Conservation (phyloP, 1,284 basidiomycete genomes). For the Malassezia restricta region DNA sequence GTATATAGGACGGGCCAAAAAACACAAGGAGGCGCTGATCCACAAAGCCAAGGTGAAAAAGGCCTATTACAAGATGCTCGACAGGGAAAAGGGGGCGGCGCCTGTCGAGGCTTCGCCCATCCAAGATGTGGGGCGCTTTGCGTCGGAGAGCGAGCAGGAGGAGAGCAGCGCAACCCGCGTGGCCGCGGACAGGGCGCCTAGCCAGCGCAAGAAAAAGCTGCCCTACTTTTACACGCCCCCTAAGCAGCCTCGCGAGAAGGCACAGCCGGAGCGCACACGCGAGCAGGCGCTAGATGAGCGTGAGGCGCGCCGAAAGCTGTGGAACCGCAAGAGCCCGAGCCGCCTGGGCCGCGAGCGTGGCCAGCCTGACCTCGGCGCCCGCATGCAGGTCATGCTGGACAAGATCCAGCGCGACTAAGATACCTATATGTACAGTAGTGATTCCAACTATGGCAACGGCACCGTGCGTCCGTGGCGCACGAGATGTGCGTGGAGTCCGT, state of each 20-base stretch:
- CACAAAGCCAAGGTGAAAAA: slow-evolving; percentile 51
- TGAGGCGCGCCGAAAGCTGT: slow-evolving; percentile 25
- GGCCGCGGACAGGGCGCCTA: too few species aligned
- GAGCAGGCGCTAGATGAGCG: slow-evolving; percentile 30
- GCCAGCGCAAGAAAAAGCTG: slow-evolving; percentile 16
- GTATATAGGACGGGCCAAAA: slow-evolving; percentile 47
- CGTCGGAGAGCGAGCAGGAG: slow-evolving; percentile 18
- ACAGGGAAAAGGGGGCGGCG: slow-evolving; percentile 44
- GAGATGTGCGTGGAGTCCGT: slow-evolving; percentile 16
- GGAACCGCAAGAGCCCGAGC: slow-evolving; percentile 37
- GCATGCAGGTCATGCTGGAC: slow-evolving; percentile 43
- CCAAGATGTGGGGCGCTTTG: slow-evolving; percentile 19
- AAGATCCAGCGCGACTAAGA: slow-evolving; percentile 21
- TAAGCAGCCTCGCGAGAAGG: slow-evolving; percentile 12
- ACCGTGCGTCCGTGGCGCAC: slow-evolving; percentile 1
- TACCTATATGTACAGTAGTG: neutral
- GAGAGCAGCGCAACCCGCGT: neutral
- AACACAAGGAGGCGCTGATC: slow-evolving; percentile 51
- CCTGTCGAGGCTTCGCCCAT: neutral
- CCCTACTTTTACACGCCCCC: slow-evolving; percentile 5
- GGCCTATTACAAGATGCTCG: slow-evolving; percentile 49
- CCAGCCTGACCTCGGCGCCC: slow-evolving; percentile 39
- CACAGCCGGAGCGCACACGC: slow-evolving; percentile 18
- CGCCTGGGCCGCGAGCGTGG: slow-evolving; percentile 27
- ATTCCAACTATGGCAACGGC: neutral